Evolutionary conservation across 139 green algal species (phyloP), one percentile per base, ranked within the genome.

Genomic region (Spirogloea muscicola): DNA sequence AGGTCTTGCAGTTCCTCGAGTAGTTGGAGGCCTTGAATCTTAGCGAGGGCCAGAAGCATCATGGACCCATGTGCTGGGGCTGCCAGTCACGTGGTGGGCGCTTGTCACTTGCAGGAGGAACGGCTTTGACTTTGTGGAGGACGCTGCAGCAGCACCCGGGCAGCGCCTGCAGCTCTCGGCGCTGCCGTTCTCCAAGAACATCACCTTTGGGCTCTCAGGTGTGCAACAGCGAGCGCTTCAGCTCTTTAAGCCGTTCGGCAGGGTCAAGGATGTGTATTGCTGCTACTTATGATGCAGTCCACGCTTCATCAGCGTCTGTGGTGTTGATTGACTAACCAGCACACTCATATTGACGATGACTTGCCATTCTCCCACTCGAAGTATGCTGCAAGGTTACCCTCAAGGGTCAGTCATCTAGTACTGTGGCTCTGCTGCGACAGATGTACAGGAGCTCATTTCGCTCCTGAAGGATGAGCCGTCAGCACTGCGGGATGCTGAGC

Each of bases 61-160:
- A 39, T 57, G 59, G 21, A 7, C 59, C 6, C 59, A 69, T 5
- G 59, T 25, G 59, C 59, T 58, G 49, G 59, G 27, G 52, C 5
- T 5, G 59, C 9, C 59, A 59, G 34, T 48, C 7, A 25, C 2
- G 6, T 27, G 10, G 39, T 86, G 92, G 27, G 81, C 94, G 76
- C 4, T 91, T 16, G 68, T 86, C 1, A 71, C 90, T 21, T 95
- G 96, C 68, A 66, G 77, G 1, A 40, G 59, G 3, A 97, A 96
- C 58, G 94, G 94, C 13, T 98, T 98, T 79, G 89, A 94, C 16
- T 95, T 98, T 68, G 67, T 82, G 3, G 87, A 96, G 33, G 70
- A 84, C 21, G 71, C n/a, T 27, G 1, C 58, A n/a, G 46, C 3
- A 51, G 4, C 41, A 9, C 25, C 44, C 16, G 44, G 51, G 29